phyloP scores from a whole-genome alignment of 805 yeast species.

The Schwanniomyces polymorphus region DNA sequence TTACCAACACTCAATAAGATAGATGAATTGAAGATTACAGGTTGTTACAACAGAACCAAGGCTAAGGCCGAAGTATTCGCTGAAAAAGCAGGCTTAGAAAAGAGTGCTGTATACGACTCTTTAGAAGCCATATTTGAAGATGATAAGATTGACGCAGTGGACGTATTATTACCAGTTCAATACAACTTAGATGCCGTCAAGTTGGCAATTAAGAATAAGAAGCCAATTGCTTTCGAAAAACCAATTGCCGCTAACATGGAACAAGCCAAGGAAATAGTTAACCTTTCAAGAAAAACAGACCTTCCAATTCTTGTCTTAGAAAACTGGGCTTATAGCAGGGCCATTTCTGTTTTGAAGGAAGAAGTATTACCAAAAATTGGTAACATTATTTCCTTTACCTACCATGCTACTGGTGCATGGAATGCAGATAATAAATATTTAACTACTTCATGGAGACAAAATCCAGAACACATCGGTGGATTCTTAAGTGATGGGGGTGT shows the following conservation, averaged over 20 bases:
- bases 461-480: slow-evolving; percentile 93
- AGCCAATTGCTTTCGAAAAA: slow-evolving; percentile 83
- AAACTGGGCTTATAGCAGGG: slow-evolving; percentile 77
- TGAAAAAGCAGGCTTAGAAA: slow-evolving; percentile 50
- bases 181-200: slow-evolving; percentile 67
- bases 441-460: slow-evolving; percentile 80
- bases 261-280: slow-evolving; percentile 80
- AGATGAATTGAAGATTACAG: slow-evolving; percentile 55
- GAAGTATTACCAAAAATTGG: slow-evolving; percentile 73
- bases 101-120: slow-evolving; percentile 53
- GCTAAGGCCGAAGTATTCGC: slow-evolving; percentile 85
- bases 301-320: slow-evolving; percentile 78
- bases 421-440: slow-evolving; percentile 59
- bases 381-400: slow-evolving; percentile 64
- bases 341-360: slow-evolving; percentile 51
- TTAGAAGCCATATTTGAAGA: slow-evolving; percentile 68
- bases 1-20: slow-evolving; percentile 66
- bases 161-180: slow-evolving; percentile 89
- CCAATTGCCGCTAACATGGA: slow-evolving; percentile 86
- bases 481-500: slow-evolving; percentile 95
- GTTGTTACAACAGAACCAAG: slow-evolving; percentile 82
- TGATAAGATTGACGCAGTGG: slow-evolving; percentile 71
- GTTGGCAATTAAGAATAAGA: slow-evolving; percentile 68
- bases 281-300: slow-evolving; percentile 58
- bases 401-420: slow-evolving; percentile 74